These are phyloP conservation scores for Claviceps maximensis DNA, from an alignment of 2,329 filamentous ascomycete species.

Conservation along the genomic window DNA sequence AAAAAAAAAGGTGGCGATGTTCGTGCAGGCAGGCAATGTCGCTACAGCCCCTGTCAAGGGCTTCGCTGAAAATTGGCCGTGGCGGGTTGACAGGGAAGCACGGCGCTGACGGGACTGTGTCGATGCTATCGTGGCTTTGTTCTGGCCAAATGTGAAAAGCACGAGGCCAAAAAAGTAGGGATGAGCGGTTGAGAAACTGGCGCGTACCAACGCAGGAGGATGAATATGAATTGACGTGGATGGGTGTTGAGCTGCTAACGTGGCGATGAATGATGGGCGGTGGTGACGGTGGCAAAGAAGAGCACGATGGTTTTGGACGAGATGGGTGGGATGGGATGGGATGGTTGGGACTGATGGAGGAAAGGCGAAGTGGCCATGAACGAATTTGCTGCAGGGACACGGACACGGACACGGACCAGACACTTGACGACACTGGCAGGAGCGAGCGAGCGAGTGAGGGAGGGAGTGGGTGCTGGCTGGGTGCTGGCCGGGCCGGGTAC, in stretches of 20 bases:
- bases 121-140: not conserved
- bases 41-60: conserved; percentile 5
- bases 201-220: not conserved
- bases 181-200: not conserved
- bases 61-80: not conserved
- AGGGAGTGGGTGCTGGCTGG: too few relatives aligned
- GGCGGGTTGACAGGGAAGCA: not conserved
- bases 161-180: not conserved
- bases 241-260: not conserved
- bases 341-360: not conserved
- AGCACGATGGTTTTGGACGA: not conserved
- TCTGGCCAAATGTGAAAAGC: not conserved
- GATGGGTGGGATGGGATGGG: too few relatives aligned
- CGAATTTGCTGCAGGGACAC: not conserved
- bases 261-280: conserved; percentile 2
- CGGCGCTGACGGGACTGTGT: not conserved
- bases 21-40: conserved; percentile 4
- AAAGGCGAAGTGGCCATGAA: conserved; percentile 1
- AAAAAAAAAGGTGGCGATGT: not conserved
- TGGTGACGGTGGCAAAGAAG: conserved; percentile 2
- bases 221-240: not conserved
- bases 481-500: too few relatives aligned
- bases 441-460: not conserved
- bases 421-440: too few relatives aligned
- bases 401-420: too few relatives aligned